A percentile compares a stretch with the other conserved stretches of the same genome.
Conservation (phyloP, 2,329 filamentous ascomycete species). For the Fusarium newnesense region DNA sequence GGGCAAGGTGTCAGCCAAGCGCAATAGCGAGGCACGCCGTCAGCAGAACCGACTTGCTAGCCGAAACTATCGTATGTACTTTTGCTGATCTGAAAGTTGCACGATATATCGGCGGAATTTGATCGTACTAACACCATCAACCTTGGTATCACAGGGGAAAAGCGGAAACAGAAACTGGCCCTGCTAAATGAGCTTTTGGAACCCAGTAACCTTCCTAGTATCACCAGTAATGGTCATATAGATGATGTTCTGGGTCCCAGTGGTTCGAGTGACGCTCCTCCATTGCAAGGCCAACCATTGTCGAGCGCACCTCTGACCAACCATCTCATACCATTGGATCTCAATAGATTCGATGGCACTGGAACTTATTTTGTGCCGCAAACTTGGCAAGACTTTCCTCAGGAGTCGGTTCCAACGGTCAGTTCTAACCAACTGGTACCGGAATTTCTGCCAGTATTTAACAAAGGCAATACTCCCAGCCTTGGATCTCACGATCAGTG, state of each 20-base stretch:
- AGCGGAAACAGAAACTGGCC: constrained; percentile 56
- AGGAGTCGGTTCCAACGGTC: not conserved
- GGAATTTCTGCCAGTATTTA: not conserved
- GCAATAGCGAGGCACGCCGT: constrained; percentile 40
- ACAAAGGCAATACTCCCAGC: not conserved
- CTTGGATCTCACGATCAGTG: not conserved
- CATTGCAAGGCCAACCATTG: not conserved
- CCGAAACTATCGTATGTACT: constrained; percentile 47
- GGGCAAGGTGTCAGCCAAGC: constrained; percentile 31
- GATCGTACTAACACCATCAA: constrained; percentile 26
- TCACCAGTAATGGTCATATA: not conserved
- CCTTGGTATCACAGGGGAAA: constrained; percentile 50
- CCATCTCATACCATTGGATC: not conserved
- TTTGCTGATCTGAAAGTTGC: constrained; percentile 17
- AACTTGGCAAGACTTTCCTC: not conserved
- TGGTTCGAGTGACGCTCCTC: not conserved
- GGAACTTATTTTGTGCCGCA: not conserved
- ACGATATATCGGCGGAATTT: not conserved
- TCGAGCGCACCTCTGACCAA: not conserved
- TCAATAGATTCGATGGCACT: not conserved
- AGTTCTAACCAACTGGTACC: not conserved
- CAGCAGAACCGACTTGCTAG: constrained; percentile 44
- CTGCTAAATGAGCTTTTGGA: constrained; percentile 53
- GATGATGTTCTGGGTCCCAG: not conserved
- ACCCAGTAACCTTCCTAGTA: constrained; percentile 18